Percentiles rank a stretch among this genome's conserved stretches.
Conservation (phyloP, 129 eudicot genomes). For the Artemisia tridentata region DNA sequence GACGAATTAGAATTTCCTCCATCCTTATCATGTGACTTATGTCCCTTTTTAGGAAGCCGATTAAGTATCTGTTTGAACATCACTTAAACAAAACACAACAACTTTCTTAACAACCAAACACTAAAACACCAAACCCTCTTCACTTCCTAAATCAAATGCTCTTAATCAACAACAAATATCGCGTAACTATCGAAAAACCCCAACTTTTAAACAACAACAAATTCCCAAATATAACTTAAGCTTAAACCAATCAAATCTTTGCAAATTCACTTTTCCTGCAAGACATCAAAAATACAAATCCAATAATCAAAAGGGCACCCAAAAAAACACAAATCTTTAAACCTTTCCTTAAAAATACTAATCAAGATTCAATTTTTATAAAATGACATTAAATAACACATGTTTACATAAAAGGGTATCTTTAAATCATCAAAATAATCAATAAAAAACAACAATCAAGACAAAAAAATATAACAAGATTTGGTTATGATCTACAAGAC, state of each 20-base stretch:
- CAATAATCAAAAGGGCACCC: neutral
- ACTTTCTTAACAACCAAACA: conserved; percentile 19
- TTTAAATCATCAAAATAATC: neutral
- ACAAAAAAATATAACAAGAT: neutral
- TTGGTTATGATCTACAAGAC: neutral
- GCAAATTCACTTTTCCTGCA: conserved; percentile 2
- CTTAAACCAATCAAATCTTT: conserved; percentile 15
- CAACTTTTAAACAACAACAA: conserved; percentile 18
- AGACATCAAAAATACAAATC: neutral
- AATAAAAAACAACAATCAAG: neutral
- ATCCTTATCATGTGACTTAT: conserved; percentile 52
- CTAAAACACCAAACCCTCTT: neutral
- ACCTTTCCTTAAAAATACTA: neutral
- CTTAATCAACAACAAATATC: conserved; percentile 8
- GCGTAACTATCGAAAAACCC: conserved; percentile 9
- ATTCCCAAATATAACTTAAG: conserved; percentile 16
- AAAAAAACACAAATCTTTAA: neutral
- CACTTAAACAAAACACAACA: conserved; percentile 27
- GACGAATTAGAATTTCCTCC: conserved; percentile 43
- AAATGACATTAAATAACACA: neutral
- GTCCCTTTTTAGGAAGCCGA: conserved; percentile 60
- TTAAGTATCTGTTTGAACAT: conserved; percentile 63
- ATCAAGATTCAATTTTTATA: neutral
- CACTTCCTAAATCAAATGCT: conserved; percentile 17
- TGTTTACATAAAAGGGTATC: neutral